phyloP scores from a whole-genome alignment of 225 moss, liverwort and hornwort genomes.

The Antitrichia curtipendula region DNA sequence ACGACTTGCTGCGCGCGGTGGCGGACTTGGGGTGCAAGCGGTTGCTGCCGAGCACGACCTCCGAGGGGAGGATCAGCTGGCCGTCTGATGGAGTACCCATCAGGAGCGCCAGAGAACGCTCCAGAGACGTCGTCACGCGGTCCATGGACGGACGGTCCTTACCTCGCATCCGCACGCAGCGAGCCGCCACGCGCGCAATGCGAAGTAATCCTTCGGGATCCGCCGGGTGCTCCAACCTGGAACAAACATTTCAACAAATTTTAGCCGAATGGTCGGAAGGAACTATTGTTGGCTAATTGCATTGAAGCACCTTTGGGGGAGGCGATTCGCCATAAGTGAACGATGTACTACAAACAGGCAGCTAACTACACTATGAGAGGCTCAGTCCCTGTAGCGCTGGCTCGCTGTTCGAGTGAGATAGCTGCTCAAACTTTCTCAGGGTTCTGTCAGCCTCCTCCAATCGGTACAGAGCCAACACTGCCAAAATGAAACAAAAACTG shows the following conservation, averaged over 20 bases:
- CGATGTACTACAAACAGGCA: neutral
- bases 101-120: slow-evolving; percentile 36
- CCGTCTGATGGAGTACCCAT: slow-evolving; percentile 41
- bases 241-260: neutral
- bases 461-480: neutral
- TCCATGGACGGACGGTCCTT: slow-evolving; percentile 55
- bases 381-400: neutral
- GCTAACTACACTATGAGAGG: neutral
- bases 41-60: slow-evolving; percentile 38
- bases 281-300: neutral
- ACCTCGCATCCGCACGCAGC: slow-evolving; percentile 36
- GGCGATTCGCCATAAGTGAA: neutral
- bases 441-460: neutral
- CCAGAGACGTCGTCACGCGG: slow-evolving; percentile 45
- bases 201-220: slow-evolving; percentile 29
- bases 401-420: neutral
- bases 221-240: slow-evolving; percentile 14
- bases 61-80: slow-evolving; percentile 38
- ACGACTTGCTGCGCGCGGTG: slow-evolving; percentile 22
- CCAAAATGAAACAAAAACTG: neutral
- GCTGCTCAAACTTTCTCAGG: neutral
- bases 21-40: slow-evolving; percentile 23
- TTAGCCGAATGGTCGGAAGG: neutral
- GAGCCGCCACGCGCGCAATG: slow-evolving; percentile 41
- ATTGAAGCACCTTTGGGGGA: neutral